These are phyloP conservation scores for Blastobotrys parvus DNA, from an alignment of 805 yeast genomes.

Conservation along the genomic window DNA sequence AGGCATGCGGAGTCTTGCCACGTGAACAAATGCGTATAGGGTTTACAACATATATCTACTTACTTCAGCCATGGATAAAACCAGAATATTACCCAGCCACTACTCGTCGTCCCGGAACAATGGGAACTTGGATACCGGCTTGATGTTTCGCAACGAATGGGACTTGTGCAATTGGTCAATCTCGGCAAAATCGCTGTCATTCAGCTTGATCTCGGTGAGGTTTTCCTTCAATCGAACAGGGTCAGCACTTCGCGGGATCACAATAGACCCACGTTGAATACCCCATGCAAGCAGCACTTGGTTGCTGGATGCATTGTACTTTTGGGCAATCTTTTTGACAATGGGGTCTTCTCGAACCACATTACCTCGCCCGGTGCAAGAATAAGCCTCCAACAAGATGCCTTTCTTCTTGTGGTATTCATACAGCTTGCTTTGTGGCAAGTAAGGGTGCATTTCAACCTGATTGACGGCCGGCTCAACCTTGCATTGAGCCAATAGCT, in stretches of 20 bases:
- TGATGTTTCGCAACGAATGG: no score
- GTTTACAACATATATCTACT: no score
- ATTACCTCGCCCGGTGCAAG: slow-evolving; percentile 51
- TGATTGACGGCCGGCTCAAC: slow-evolving; percentile 63
- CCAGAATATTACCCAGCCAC: no score
- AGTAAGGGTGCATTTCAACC: slow-evolving; percentile 49
- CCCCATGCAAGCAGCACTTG: slow-evolving; percentile 13
- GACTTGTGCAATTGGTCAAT: no score
- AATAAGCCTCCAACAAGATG: slow-evolving; percentile 51
- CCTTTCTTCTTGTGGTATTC: slow-evolving; percentile 37
- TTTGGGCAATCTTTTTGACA: slow-evolving; percentile 48
- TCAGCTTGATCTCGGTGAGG: slow-evolving; percentile 30
- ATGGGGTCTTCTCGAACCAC: slow-evolving; percentile 48
- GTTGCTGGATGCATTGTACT: slow-evolving; percentile 33
- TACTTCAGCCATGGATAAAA: no score
- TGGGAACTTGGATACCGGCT: no score
- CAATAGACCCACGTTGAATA: slow-evolving; percentile 43
- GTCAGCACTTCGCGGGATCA: slow-evolving; percentile 50
- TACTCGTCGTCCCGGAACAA: no score
- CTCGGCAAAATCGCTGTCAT: slow-evolving; percentile 33
- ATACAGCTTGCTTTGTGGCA: slow-evolving; percentile 34
- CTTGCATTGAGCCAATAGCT: slow-evolving; percentile 40
- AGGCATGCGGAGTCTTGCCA: no score
- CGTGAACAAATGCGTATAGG: no score
- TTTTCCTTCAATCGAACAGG: slow-evolving; percentile 41